Evolutionary conservation across 805 yeast genomes (phyloP).

Genomic region (Monosporozyma aquatica): DNA sequence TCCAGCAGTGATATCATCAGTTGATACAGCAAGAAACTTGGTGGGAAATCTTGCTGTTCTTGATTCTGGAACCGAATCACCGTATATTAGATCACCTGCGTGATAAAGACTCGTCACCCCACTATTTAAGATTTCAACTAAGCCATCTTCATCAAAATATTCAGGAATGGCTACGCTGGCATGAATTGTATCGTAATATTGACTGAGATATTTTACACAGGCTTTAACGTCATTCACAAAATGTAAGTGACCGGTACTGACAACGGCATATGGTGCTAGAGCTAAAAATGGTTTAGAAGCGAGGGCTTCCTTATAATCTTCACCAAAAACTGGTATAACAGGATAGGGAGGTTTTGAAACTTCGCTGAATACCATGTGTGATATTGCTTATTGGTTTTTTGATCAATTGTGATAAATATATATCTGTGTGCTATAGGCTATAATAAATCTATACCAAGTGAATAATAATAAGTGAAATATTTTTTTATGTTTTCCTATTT

Average conservation of each 20-base stretch:
- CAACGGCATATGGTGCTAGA: slow-evolving; percentile 23
- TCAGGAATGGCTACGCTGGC: slow-evolving; percentile 19
- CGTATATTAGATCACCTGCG: slow-evolving; percentile 9
- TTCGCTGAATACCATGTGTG: too few species aligned
- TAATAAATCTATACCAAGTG: too few species aligned
- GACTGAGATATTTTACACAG: slow-evolving; percentile 11
- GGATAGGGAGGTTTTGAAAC: too few species aligned
- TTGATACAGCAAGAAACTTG: too few species aligned
- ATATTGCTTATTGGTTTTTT: too few species aligned
- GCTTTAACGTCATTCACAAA: slow-evolving; percentile 13
- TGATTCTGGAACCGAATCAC: slow-evolving; percentile 37
- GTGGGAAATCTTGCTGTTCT: too few species aligned
- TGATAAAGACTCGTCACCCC: slow-evolving; percentile 45
- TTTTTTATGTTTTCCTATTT: too few species aligned
- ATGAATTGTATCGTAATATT: slow-evolving; percentile 18
- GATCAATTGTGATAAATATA: too few species aligned
- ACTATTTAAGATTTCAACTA: slow-evolving; percentile 46
- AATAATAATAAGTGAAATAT: too few species aligned
- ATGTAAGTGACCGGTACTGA: slow-evolving; percentile 17
- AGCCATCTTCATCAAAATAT: slow-evolving; percentile 33
- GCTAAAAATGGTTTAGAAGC: slow-evolving; percentile 16
- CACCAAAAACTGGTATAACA: slow-evolving; percentile 30
- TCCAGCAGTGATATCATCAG: slow-evolving; percentile 12
- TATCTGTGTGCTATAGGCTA: too few species aligned
- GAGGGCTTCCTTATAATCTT: slow-evolving; percentile 9